These are phyloP conservation scores for Fusarium beomiforme DNA, from an alignment of 2,329 filamentous ascomycete genomes.

Conservation along the genomic window DNA sequence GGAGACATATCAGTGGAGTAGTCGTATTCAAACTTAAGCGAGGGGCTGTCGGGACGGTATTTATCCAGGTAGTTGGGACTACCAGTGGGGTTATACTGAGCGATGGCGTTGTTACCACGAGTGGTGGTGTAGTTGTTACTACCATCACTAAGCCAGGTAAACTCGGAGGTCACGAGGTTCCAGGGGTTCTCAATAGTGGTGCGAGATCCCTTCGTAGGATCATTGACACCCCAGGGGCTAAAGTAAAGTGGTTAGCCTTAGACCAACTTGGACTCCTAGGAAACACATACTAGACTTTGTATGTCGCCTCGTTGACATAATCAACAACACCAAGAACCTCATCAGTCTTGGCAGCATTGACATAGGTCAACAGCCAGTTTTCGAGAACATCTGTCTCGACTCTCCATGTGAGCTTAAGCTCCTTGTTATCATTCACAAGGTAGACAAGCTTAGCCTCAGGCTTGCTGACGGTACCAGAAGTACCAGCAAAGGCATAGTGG, in stretches of 20 bases:
- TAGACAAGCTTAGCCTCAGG: constrained; percentile 67
- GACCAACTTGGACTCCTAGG: too few species aligned
- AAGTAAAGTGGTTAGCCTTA: not conserved
- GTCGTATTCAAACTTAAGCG: constrained; percentile 58
- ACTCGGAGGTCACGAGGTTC: constrained; percentile 58
- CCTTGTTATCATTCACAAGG: constrained; percentile 58
- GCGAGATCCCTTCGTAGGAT: constrained; percentile 62
- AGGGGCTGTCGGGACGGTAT: constrained; percentile 56
- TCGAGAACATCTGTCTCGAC: constrained; percentile 66
- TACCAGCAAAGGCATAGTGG: constrained; percentile 56
- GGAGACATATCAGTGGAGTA: constrained; percentile 49
- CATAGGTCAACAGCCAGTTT: constrained; percentile 69
- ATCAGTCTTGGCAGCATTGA: constrained; percentile 59
- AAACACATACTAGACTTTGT: constrained; percentile 58
- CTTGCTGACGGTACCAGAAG: constrained; percentile 60
- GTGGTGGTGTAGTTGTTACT: constrained; percentile 60
- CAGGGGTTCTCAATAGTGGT: constrained; percentile 59
- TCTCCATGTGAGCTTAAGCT: constrained; percentile 63
- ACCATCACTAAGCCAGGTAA: constrained; percentile 64
- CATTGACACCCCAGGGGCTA: constrained; percentile 62
- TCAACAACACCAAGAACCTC: constrained; percentile 64
- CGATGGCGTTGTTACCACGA: constrained; percentile 67
- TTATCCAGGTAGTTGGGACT: constrained; percentile 48
- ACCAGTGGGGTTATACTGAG: constrained; percentile 58
- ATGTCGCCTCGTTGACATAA: constrained; percentile 65